A percentile compares a stretch with the other conserved stretches of the same genome.
These are phyloP conservation scores for Aaosphaeria arxii DNA, from an alignment of 2,329 filamentous ascomycete species.

Conservation along the genomic window DNA sequence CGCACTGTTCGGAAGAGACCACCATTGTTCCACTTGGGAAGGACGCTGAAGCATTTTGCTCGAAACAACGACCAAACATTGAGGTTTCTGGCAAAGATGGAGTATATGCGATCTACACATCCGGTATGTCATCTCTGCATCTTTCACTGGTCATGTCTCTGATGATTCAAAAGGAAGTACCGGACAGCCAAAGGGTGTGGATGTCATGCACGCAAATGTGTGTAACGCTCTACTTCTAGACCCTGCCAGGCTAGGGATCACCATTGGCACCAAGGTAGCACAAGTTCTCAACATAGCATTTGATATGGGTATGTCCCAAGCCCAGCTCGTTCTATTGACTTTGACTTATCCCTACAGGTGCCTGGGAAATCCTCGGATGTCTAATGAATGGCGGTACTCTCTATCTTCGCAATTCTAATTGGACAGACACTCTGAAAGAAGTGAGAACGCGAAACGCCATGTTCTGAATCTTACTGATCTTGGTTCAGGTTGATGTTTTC, in stretches of 20 bases:
- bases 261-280: slow-evolving; percentile 50
- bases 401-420: slow-evolving; percentile 50
- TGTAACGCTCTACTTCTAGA: slow-evolving; percentile 52
- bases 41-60: slow-evolving; percentile 11
- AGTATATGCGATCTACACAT: slow-evolving; percentile 51
- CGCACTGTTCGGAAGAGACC: slow-evolving; percentile 9
- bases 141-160: slow-evolving; percentile 2
- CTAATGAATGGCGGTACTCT: slow-evolving; percentile 59
- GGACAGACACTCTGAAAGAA: slow-evolving; percentile 47
- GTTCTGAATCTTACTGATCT: slow-evolving; percentile 4
- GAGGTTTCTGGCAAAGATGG: slow-evolving; percentile 20
- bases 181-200: slow-evolving; percentile 57
- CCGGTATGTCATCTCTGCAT: slow-evolving; percentile 21
- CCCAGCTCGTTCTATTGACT: background rate
- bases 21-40: slow-evolving; percentile 15
- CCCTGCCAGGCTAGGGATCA: slow-evolving; percentile 53
- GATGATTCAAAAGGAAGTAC: slow-evolving; percentile 42
- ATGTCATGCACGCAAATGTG: slow-evolving; percentile 56
- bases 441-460: slow-evolving; percentile 24
- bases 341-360: slow-evolving; percentile 38
- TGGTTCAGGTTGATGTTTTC: slow-evolving; percentile 48
- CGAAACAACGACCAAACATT: slow-evolving; percentile 13
- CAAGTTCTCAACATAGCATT: slow-evolving; percentile 59
- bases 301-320: slow-evolving; percentile 54
- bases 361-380: slow-evolving; percentile 59